phyloP scores from a whole-genome alignment of 441 rosid genomes.

The Gossypium davidsonii region DNA sequence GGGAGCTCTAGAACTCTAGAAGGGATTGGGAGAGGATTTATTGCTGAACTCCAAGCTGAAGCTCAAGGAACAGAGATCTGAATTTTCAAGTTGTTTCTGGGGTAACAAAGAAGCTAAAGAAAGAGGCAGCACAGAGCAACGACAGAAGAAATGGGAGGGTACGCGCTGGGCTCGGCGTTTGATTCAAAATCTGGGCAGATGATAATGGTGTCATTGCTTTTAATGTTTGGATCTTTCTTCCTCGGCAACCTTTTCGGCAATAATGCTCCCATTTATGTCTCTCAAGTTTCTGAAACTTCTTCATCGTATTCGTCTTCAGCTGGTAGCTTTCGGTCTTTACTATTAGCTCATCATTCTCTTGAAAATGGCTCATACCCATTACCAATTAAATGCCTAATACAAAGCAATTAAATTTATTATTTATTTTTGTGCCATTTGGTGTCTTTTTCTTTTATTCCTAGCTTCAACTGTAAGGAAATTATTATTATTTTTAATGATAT shows the following conservation, averaged over 20 bases:
- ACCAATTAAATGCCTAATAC: background rate
- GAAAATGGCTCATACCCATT: background rate
- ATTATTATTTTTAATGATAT: background rate
- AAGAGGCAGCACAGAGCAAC: background rate
- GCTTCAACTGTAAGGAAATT: background rate
- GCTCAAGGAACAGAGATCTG: background rate
- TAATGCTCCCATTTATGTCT: slow-evolving; percentile 38
- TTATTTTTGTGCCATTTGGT: background rate
- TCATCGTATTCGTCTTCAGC: slow-evolving; percentile 21
- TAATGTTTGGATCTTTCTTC: slow-evolving; percentile 65
- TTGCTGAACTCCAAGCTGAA: background rate
- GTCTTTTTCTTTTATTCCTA: background rate
- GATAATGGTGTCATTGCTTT: slow-evolving; percentile 51
- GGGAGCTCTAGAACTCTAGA: background rate
- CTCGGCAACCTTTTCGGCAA: slow-evolving; percentile 68
- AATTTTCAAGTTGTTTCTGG: background rate
- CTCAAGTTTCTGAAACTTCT: slow-evolving; percentile 26
- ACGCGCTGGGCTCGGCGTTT: slow-evolving; percentile 41
- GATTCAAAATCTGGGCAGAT: slow-evolving; percentile 64
- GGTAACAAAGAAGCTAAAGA: background rate
- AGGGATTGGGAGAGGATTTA: background rate
- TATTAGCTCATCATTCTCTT: slow-evolving; percentile 12
- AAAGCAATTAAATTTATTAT: background rate
- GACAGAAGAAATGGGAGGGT: slow-evolving; percentile 38
- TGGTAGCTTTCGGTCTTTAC: slow-evolving; percentile 15